phyloP scores from a whole-genome alignment of 495 filamentous ascomycete species.

The Ramalina intermedia region DNA sequence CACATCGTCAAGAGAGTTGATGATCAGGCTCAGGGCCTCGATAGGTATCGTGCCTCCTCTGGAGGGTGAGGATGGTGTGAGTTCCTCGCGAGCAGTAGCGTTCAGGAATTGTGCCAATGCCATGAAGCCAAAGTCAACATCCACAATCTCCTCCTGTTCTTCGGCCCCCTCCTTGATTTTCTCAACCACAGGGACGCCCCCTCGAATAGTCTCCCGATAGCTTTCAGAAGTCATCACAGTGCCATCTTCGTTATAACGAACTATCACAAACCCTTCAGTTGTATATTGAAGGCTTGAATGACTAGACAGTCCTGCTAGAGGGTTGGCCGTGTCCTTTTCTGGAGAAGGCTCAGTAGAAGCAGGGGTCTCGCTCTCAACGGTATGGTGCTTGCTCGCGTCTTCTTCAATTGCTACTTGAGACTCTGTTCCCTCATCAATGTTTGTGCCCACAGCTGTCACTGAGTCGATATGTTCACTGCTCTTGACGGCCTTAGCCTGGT shows the following conservation, averaged over 20 bases:
- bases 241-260: neutral
- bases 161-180: neutral
- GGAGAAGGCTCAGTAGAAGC: no score
- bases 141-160: no score
- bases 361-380: no score
- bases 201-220: neutral
- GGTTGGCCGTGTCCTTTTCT: no score
- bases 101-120: neutral
- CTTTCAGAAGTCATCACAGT: neutral
- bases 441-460: no score
- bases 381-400: no score
- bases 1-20: neutral
- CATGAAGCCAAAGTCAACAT: neutral
- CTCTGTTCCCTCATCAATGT: no score
- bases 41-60: neutral
- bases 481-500: no score
- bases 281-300: neutral
- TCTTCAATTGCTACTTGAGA: no score
- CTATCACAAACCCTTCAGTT: neutral
- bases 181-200: neutral
- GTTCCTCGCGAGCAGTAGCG: neutral
- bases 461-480: no score
- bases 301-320: no score
- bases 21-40: neutral
- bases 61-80: neutral